These are phyloP conservation scores for Lunularia cruciata DNA, from an alignment of 225 moss, liverwort and hornwort genomes.

Conservation along the genomic window DNA sequence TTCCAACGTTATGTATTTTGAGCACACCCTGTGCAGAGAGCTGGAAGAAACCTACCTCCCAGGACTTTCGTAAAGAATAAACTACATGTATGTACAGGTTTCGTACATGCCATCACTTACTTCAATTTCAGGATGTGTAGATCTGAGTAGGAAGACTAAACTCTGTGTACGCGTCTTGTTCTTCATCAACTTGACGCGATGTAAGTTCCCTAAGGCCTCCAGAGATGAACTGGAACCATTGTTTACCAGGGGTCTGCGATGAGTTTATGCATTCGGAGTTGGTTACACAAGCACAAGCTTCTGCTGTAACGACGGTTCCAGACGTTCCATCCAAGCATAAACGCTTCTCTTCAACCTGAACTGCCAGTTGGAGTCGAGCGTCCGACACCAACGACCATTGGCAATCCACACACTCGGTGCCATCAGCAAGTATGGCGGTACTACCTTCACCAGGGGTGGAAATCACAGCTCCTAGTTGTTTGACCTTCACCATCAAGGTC, in stretches of 20 bases:
- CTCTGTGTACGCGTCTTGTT: too few species aligned
- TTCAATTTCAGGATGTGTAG: too few species aligned
- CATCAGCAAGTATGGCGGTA: constrained; percentile 1
- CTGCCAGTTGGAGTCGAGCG: constrained; percentile 14
- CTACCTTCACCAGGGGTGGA: neutral
- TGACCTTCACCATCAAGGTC: neutral
- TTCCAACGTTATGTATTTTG: too few species aligned
- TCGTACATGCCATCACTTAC: too few species aligned
- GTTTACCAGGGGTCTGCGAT: neutral
- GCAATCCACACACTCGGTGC: neutral
- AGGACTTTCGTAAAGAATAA: too few species aligned
- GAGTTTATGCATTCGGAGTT: constrained; percentile 7
- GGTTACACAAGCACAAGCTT: constrained; percentile 14
- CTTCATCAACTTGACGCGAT: too few species aligned
- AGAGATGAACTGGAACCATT: too few species aligned
- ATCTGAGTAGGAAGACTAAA: too few species aligned
- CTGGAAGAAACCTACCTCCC: too few species aligned
- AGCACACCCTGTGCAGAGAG: too few species aligned
- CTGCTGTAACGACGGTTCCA: constrained; percentile 7
- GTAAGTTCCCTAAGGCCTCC: too few species aligned
- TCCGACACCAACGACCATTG: constrained; percentile 14
- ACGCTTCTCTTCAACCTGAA: neutral
- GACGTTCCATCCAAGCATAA: constrained; percentile 23
- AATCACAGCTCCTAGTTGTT: constrained; percentile 4
- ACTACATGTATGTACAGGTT: too few species aligned